Conservation (phyloP, 2,329 filamentous ascomycete species). For the Thielaviopsis ethacetica region DNA sequence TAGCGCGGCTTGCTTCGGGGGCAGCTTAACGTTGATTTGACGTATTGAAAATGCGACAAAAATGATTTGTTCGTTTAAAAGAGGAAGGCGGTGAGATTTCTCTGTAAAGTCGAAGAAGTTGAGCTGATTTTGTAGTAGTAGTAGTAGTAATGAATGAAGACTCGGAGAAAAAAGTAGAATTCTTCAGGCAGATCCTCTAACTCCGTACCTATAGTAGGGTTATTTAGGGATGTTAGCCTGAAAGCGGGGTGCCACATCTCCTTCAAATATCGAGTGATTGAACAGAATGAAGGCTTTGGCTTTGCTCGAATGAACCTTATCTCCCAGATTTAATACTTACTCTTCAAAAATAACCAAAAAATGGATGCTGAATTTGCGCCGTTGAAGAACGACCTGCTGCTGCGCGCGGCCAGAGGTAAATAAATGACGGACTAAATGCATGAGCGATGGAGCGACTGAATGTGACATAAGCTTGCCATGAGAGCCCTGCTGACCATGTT, state of each 20-base stretch:
- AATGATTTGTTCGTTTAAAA: slow-evolving; percentile 5
- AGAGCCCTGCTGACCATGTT: background rate
- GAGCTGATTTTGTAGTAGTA: too few species aligned
- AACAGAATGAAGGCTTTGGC: too few species aligned
- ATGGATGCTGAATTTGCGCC: slow-evolving; percentile 44
- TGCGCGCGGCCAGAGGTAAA: slow-evolving; percentile 77
- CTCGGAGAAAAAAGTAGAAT: too few species aligned
- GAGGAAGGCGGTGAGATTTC: slow-evolving; percentile 5
- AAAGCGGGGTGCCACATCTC: too few species aligned
- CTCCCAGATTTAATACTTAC: too few species aligned
- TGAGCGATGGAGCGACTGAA: background rate
- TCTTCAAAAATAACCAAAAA: background rate
- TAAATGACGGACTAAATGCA: slow-evolving; percentile 10
- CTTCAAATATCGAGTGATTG: too few species aligned
- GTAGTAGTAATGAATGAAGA: too few species aligned
- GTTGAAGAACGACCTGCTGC: slow-evolving; percentile 79
- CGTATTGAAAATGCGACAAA: slow-evolving; percentile 8
- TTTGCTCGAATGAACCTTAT: too few species aligned
- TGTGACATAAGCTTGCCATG: background rate
- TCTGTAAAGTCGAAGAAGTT: background rate
- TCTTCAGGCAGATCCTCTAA: too few species aligned
- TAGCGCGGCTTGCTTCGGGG: background rate
- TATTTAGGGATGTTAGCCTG: too few species aligned
- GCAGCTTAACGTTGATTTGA: too few species aligned
- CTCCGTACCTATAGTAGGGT: too few species aligned